A percentile compares a stretch with the other conserved stretches of the same genome.
phyloP scores from a whole-genome alignment of 2,329 filamentous ascomycete genomes.

The Colletotrichum cuscutae region DNA sequence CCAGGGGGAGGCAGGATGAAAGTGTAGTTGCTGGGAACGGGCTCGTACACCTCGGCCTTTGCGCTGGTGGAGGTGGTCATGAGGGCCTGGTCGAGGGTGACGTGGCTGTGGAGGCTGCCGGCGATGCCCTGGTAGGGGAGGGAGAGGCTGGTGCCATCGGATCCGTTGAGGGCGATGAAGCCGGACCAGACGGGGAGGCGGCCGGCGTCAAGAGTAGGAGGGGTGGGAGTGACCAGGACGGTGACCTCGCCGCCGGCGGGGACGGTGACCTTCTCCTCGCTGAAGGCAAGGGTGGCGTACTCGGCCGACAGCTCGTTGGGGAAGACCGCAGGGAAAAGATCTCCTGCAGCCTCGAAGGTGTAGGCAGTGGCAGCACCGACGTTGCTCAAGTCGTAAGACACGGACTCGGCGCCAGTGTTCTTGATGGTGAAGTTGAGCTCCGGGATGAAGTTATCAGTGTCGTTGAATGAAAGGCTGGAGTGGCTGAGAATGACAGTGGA shows the following conservation, averaged over 20 bases:
- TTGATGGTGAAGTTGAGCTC: slow-evolving; percentile 63
- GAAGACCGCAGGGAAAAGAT: slow-evolving; percentile 52
- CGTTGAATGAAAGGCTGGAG: slow-evolving; percentile 72
- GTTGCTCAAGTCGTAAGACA: slow-evolving; percentile 64
- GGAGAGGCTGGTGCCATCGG: slow-evolving; percentile 48
- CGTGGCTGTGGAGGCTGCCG: slow-evolving; percentile 48
- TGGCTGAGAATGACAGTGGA: slow-evolving; percentile 62
- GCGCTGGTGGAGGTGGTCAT: slow-evolving; percentile 49
- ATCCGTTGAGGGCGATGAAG: slow-evolving; percentile 52
- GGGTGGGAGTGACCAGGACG: slow-evolving; percentile 56
- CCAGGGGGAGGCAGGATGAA: slow-evolving; percentile 56
- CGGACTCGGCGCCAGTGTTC: slow-evolving; percentile 60
- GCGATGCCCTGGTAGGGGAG: slow-evolving; percentile 54
- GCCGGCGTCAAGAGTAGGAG: slow-evolving; percentile 48
- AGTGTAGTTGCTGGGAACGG: slow-evolving; percentile 47
- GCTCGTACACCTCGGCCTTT: slow-evolving; percentile 29
- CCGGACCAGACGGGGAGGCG: slow-evolving; percentile 55
- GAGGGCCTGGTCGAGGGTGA: slow-evolving; percentile 48
- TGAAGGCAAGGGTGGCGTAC: slow-evolving; percentile 56
- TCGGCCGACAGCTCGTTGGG: slow-evolving; percentile 55
- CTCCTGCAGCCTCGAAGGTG: slow-evolving; percentile 52
- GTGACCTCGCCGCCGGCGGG: slow-evolving; percentile 53
- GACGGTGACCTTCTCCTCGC: slow-evolving; percentile 55
- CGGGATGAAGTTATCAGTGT: slow-evolving; percentile 65
- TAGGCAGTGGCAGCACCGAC: slow-evolving; percentile 64